Percentiles rank a stretch among this genome's conserved stretches.
Evolutionary conservation across 805 yeast genomes (phyloP).

Genomic region (Clavispora fructus): DNA sequence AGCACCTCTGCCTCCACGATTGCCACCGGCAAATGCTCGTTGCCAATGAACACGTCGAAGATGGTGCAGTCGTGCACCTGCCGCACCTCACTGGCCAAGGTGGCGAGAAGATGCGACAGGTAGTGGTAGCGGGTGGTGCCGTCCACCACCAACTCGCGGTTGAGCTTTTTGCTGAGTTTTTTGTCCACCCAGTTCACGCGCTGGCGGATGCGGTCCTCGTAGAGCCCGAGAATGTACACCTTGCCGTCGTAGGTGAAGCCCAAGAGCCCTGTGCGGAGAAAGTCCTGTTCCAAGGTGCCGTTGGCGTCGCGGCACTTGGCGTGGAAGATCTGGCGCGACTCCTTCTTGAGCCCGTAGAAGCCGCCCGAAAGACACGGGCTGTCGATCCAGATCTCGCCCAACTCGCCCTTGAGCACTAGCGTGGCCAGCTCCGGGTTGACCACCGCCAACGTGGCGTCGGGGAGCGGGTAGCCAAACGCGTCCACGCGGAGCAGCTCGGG

Average conservation of each 20-base stretch:
- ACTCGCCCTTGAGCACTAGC: constrained; percentile 67
- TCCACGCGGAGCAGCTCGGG: constrained; percentile 60
- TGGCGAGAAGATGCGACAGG: constrained; percentile 79
- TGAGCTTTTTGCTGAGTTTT: constrained; percentile 25
- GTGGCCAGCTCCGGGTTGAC: constrained; percentile 89
- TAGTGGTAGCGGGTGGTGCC: constrained; percentile 63
- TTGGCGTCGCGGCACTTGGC: constrained; percentile 72
- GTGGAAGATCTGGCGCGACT: constrained; percentile 72
- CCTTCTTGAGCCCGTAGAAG: constrained; percentile 64
- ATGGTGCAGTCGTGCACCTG: constrained; percentile 87
- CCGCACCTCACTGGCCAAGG: constrained; percentile 75
- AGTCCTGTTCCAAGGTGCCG: constrained; percentile 69
- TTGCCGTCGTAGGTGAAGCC: constrained; percentile 88
- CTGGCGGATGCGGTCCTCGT: constrained; percentile 88
- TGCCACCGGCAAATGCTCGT: constrained; percentile 79
- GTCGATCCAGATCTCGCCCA: constrained; percentile 98
- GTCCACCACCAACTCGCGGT: constrained; percentile 29
- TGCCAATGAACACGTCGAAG: constrained; percentile 75
- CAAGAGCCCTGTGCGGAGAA: constrained; percentile 82
- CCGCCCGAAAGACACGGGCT: constrained; percentile 89
- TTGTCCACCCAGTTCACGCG: constrained; percentile 62
- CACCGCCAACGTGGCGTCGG: constrained; percentile 88
- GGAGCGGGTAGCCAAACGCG: constrained; percentile 90
- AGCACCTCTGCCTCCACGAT: constrained; percentile 67
- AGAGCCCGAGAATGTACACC: constrained; percentile 80